Conservation (phyloP, 2,329 filamentous ascomycete species). For the Pyrenophora tritici-repentis region DNA sequence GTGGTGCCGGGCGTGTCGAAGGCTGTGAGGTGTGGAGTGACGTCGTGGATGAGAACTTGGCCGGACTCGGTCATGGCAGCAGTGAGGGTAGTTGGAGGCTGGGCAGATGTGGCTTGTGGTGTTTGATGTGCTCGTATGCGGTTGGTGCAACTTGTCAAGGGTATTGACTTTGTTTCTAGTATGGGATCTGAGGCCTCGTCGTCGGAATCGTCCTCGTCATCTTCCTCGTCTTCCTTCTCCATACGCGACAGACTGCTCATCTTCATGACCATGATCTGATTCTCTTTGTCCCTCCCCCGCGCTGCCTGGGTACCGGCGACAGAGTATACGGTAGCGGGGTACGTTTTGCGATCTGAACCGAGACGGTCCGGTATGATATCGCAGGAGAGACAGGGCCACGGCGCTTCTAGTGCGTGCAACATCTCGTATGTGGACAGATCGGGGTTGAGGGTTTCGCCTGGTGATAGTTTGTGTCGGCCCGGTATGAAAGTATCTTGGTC, state of each 20-base stretch:
- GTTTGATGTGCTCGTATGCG: constrained; percentile 87
- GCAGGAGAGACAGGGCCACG: constrained; percentile 97
- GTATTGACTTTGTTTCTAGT: constrained; percentile 88
- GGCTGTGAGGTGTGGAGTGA: constrained; percentile 83
- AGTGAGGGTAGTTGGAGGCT: constrained; percentile 79
- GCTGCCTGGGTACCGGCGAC: constrained; percentile 95
- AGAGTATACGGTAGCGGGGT: constrained; percentile 92
- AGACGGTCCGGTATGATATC: constrained; percentile 86
- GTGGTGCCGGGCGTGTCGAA: constrained; percentile 88
- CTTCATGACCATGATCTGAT: constrained; percentile 95
- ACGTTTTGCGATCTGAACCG: constrained; percentile 88
- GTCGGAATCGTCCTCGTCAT: constrained; percentile 67
- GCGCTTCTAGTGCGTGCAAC: constrained; percentile 91
- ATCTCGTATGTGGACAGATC: constrained; percentile 97
- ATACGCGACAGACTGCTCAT: constrained; percentile 89
- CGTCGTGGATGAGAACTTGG: constrained; percentile 89
- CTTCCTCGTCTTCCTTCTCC: constrained; percentile 76
- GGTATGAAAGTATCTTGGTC: constrained; percentile 96
- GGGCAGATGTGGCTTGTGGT: constrained; percentile 70
- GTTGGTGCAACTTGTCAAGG: constrained; percentile 86
- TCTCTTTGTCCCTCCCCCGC: constrained; percentile 73
- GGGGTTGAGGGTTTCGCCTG: constrained; percentile 87
- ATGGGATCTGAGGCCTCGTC: constrained; percentile 82
- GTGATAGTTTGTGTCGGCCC: constrained; percentile 86
- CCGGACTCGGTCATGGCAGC: constrained; percentile 92